phyloP scores from a whole-genome alignment of 2,329 filamentous ascomycete genomes.

The Lasiodiplodia sp. region DNA sequence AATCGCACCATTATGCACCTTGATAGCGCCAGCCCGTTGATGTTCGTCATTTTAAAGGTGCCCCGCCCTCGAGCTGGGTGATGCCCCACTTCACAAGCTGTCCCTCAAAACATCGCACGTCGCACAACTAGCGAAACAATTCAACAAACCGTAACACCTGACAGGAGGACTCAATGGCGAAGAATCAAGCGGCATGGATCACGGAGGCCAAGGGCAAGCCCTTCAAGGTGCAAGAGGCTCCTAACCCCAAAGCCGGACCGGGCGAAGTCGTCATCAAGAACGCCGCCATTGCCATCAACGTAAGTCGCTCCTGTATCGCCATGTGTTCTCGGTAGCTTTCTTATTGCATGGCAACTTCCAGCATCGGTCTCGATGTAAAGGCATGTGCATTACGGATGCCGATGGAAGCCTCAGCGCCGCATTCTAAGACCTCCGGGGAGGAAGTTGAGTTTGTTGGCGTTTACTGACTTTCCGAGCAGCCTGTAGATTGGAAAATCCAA shows the following conservation, averaged over 20 bases:
- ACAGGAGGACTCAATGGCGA: constrained; percentile 1
- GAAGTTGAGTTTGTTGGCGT: neutral
- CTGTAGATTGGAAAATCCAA: constrained; percentile 26
- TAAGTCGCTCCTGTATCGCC: neutral
- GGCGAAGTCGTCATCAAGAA: constrained; percentile 45
- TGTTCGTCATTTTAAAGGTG: neutral
- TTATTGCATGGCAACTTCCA: neutral
- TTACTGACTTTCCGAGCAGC: neutral
- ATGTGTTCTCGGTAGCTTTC: neutral
- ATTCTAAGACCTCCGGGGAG: neutral
- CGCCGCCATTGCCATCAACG: constrained; percentile 43
- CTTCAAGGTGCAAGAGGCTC: constrained; percentile 41
- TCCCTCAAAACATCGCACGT: neutral
- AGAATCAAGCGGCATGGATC: constrained; percentile 45
- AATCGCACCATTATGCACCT: constrained; percentile 1
- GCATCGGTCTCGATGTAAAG: neutral
- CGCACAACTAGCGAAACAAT: neutral
- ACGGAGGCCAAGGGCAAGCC: constrained; percentile 40
- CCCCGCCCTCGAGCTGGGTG: neutral
- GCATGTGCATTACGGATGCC: neutral
- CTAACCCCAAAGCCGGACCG: constrained; percentile 39
- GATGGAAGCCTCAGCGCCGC: neutral
- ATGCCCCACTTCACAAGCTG: neutral
- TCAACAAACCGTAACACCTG: neutral
- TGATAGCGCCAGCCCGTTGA: neutral